A percentile compares a stretch with the other conserved stretches of the same genome.
Conservation (phyloP, 2,329 filamentous ascomycete genomes). For the Calonectria fujianensis region DNA sequence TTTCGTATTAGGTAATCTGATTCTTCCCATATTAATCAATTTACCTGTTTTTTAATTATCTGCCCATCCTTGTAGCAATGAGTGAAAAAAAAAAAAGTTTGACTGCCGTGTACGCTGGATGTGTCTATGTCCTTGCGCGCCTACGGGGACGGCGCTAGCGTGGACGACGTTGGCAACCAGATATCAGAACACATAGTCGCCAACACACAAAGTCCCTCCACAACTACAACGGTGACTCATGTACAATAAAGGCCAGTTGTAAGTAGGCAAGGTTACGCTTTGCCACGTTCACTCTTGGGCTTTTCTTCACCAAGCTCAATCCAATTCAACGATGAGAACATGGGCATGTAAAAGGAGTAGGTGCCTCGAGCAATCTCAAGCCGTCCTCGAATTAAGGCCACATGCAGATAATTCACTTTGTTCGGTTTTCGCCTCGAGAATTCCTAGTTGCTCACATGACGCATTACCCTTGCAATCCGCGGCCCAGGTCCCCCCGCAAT, state of each 20-base stretch:
- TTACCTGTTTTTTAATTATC: neutral
- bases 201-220: neutral
- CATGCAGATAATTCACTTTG: neutral
- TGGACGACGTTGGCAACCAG: neutral
- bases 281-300: neutral
- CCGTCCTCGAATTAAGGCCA: neutral
- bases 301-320: neutral
- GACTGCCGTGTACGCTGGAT: neutral
- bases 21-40: neutral
- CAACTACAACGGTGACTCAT: neutral
- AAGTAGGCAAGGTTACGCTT: neutral
- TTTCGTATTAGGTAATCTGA: neutral
- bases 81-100: neutral
- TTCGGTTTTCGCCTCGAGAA: neutral
- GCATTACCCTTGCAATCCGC: neutral
- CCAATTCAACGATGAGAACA: neutral
- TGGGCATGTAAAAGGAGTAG: neutral
- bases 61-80: neutral
- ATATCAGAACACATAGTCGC: neutral
- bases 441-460: conserved; percentile 13
- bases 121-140: neutral
- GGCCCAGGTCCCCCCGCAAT: neutral
- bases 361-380: neutral
- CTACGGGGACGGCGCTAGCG: neutral
- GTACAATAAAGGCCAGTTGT: neutral